Conservation (phyloP, 1,284 basidiomycete genomes). For the Violaceomyces palustris region DNA sequence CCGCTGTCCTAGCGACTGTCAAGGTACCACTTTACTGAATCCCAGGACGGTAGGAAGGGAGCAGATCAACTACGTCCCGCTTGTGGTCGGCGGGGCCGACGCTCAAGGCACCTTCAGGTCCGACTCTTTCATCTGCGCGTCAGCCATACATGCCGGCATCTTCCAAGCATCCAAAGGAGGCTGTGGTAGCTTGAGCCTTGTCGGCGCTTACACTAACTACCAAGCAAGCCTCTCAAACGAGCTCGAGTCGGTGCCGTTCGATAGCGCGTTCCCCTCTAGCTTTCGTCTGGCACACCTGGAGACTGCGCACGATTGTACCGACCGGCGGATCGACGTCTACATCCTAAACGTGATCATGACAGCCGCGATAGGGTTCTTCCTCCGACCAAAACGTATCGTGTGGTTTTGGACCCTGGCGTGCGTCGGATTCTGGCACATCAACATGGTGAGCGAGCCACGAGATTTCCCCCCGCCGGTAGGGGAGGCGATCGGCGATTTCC, state of each 20-base stretch:
- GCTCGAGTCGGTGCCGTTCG: slow-evolving; percentile 68
- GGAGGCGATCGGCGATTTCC: slow-evolving; percentile 68
- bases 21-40: slow-evolving; percentile 66
- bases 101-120: slow-evolving; percentile 61
- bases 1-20: slow-evolving; percentile 73
- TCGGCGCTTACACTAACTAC: slow-evolving; percentile 69
- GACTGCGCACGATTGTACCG: slow-evolving; percentile 62
- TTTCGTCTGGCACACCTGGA: slow-evolving; percentile 57
- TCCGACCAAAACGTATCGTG: slow-evolving; percentile 68
- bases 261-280: slow-evolving; percentile 66
- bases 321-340: slow-evolving; percentile 59
- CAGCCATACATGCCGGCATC: slow-evolving; percentile 69
- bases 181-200: slow-evolving; percentile 67
- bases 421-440: slow-evolving; percentile 81
- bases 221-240: slow-evolving; percentile 63
- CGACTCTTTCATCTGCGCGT: slow-evolving; percentile 78
- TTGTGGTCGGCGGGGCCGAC: slow-evolving; percentile 73
- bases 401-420: slow-evolving; percentile 67
- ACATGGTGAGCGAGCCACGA: slow-evolving; percentile 72
- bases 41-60: slow-evolving; percentile 68
- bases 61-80: slow-evolving; percentile 64
- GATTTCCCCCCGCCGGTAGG: slow-evolving; percentile 58
- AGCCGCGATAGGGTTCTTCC: slow-evolving; percentile 67
- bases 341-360: slow-evolving; percentile 52
- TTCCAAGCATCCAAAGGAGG: slow-evolving; percentile 66